These are phyloP conservation scores for Sphaerosporella brunnea DNA, from an alignment of 495 filamentous ascomycete species.

Conservation along the genomic window DNA sequence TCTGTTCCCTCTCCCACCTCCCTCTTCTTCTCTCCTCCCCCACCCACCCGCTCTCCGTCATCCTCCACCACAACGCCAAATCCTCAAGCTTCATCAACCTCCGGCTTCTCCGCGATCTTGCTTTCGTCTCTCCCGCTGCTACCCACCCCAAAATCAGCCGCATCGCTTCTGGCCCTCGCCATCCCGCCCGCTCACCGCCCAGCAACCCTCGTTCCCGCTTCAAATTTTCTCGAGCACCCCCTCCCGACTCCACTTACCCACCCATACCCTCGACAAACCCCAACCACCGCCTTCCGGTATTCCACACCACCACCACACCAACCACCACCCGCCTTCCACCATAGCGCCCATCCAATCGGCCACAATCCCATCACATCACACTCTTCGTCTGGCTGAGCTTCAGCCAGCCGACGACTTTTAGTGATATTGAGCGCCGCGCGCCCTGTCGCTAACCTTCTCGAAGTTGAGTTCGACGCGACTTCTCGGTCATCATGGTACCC, in stretches of 20 bases:
- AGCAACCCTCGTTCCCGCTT: conserved; percentile 12
- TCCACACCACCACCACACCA: conserved; percentile 25
- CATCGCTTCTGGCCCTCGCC: conserved; percentile 12
- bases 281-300: conserved; percentile 18
- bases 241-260: not conserved
- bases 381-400: not conserved
- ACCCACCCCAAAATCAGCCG: conserved; percentile 17
- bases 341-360: conserved; percentile 6
- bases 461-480: not conserved
- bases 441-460: not conserved
- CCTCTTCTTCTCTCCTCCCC: conserved; percentile 27
- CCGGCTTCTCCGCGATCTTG: conserved; percentile 16
- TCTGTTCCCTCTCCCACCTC: conserved; percentile 26
- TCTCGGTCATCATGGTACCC: conserved; percentile 26
- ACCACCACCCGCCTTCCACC: conserved; percentile 28
- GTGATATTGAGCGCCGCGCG: conserved; percentile 2
- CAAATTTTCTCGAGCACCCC: conserved; percentile 5
- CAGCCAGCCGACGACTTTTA: not conserved
- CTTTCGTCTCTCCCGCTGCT: conserved; percentile 30
- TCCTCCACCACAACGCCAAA: conserved; percentile 9
- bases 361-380: not conserved
- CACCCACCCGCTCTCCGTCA: conserved; percentile 11
- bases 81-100: conserved; percentile 8
- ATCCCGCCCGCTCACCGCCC: conserved; percentile 1
- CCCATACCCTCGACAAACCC: conserved; percentile 7